Base-by-base conservation (phyloP, 441 rosid species). In the Daphne laureola region DNA sequence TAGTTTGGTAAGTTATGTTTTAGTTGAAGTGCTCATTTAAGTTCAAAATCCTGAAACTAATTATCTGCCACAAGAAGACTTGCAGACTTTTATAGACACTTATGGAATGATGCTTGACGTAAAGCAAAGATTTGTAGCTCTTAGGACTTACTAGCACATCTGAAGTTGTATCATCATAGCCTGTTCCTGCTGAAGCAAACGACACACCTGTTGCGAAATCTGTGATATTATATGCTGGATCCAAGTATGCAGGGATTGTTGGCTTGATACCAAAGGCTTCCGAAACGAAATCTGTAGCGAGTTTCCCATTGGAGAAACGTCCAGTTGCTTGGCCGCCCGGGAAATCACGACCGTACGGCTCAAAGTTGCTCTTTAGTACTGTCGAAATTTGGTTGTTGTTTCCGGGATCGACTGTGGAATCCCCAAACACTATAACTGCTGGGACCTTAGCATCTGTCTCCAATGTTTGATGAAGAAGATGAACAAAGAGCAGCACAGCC, bases 181-280 rank as follows among this genome's bases (percentile, higher is more conserved):
- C 85, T 3, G 85, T 79, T 62, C 88, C 85, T 7, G 88, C 83
- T 38, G 88, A 82, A 57, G 88, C 88, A 44, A 82, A 82, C 47
- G 78, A 79, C 44, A 82, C 83, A 11, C 88, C 85, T 0, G 79
- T 71, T 38, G 79, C 75, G 41, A 79, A 79, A 54, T 82, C 81
- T 66, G 54, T 31, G 16, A 82, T 79, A 65, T 60, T 54, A 59
- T 58, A 77, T 0, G 48, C 52, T 2, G 80, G 83, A 65, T 82
- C 83, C 64, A 82, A 51, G 52, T 82, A 82, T 0, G 88, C 81
- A 4, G 88, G 88, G 46, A 82, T 75, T 4, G 51, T 18, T 40
- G 67, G 73, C 70, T 79, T 82, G 62, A 82, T 58, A 23, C 79
- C 75, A 1, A 77, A 77, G 21, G 81, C 88, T 69, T 79, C 81